Percentiles rank a stretch among this genome's conserved stretches.
phyloP scores from a whole-genome alignment of 139 green algal species.

The Limnomonas spitsbergensis region DNA sequence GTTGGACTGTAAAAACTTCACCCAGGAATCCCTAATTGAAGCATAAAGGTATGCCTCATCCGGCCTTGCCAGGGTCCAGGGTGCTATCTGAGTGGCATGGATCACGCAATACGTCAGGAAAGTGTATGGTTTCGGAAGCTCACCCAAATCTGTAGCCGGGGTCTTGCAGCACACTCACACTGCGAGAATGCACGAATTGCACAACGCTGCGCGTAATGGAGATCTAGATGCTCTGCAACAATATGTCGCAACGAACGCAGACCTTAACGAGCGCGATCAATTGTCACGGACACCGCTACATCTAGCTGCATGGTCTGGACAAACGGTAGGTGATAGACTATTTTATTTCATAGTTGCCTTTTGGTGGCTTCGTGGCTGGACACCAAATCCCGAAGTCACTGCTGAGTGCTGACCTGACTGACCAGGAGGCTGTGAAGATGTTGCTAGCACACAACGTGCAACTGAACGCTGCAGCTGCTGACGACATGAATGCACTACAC shows the following conservation, averaged over 20 bases:
- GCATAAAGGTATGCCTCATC: neutral
- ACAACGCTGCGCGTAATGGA: conserved; percentile 23
- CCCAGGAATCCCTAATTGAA: neutral
- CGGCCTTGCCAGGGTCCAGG: neutral
- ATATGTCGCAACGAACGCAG: neutral
- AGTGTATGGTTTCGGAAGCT: neutral
- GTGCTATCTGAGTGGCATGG: neutral
- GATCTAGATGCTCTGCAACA: conserved; percentile 13
- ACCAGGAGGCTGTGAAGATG: conserved; percentile 55
- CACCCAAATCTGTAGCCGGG: no score
- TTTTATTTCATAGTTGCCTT: neutral
- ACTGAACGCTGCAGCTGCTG: conserved; percentile 38
- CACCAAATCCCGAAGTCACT: neutral
- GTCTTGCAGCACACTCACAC: no score
- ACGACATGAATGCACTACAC: conserved; percentile 77
- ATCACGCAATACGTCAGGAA: neutral
- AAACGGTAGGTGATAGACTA: conserved; percentile 34
- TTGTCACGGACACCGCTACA: conserved; percentile 65
- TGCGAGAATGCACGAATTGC: conserved; percentile 18
- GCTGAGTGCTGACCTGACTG: no score
- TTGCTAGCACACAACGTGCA: conserved; percentile 55
- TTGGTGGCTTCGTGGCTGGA: neutral
- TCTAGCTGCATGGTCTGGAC: conserved; percentile 73
- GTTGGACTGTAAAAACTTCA: no score
- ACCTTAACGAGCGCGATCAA: conserved; percentile 50